These are phyloP conservation scores for Leucogyrophana mollusca DNA, from an alignment of 768 basidiomycete genomes.

Conservation along the genomic window DNA sequence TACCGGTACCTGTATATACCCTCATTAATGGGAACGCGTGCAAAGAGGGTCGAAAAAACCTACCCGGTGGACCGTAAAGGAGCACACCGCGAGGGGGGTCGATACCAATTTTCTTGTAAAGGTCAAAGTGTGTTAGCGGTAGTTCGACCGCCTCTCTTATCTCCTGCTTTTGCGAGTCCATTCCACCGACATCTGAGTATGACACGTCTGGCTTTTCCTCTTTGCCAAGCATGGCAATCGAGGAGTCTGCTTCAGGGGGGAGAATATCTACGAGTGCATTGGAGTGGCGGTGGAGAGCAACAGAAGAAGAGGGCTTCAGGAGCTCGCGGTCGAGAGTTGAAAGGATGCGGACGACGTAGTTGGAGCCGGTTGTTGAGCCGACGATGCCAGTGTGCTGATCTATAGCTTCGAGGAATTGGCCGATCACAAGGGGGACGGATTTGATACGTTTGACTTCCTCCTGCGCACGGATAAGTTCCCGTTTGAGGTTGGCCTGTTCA, in stretches of 20 bases:
- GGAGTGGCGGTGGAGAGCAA: conserved; percentile 98
- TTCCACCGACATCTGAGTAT: conserved; percentile 94
- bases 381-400: conserved; percentile 97
- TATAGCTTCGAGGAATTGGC: conserved; percentile 98
- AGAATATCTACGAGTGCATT: conserved; percentile 98
- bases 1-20: conserved; percentile 79
- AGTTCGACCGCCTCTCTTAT: conserved; percentile 98
- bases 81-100: conserved; percentile 97
- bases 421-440: conserved; percentile 97
- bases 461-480: conserved; percentile 96
- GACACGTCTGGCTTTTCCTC: conserved; percentile 95
- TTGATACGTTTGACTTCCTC: conserved; percentile 99
- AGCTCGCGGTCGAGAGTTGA: conserved; percentile 96
- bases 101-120: conserved; percentile 99
- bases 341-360: conserved; percentile 96
- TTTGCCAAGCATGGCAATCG: conserved; percentile 90
- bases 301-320: conserved; percentile 94
- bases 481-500: conserved; percentile 95
- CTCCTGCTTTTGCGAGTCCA: conserved; percentile 98
- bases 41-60: conserved; percentile 11
- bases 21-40: conserved; percentile 4
- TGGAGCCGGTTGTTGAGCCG: conserved; percentile 95
- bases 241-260: conserved; percentile 97
- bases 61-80: conserved; percentile 95
- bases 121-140: conserved; percentile 93